A percentile compares a stretch with the other conserved stretches of the same genome.
Conservation (phyloP, 345 rosid species). For the Salix arbutifolia region DNA sequence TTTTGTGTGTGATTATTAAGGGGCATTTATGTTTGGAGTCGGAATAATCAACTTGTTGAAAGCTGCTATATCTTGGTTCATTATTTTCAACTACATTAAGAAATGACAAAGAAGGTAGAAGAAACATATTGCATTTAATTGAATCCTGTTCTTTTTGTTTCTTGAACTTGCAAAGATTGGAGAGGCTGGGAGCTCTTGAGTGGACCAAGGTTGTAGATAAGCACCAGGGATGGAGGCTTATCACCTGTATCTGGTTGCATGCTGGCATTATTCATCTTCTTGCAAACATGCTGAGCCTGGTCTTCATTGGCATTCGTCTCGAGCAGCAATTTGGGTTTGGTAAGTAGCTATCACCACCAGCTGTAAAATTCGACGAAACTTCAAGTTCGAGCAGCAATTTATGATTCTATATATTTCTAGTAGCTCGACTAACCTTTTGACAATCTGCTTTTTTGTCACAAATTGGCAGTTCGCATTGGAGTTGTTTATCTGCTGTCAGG, state of each 20-base stretch:
- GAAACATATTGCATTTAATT: background rate
- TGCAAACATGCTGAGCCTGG: slow-evolving; percentile 26
- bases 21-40: background rate
- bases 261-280: slow-evolving; percentile 30
- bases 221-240: slow-evolving; percentile 30
- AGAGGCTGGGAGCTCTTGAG: slow-evolving; percentile 23
- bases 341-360: slow-evolving; percentile 7
- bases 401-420: background rate
- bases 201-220: slow-evolving; percentile 12
- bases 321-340: slow-evolving; percentile 34
- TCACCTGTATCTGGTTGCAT: slow-evolving; percentile 29
- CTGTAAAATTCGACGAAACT: too few relatives aligned
- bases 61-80: background rate
- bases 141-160: background rate
- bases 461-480: slow-evolving; percentile 24
- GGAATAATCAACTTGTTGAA: background rate
- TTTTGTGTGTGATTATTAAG: background rate
- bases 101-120: background rate
- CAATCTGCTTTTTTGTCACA: background rate
- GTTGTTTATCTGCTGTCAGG: slow-evolving; percentile 22
- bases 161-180: slow-evolving; percentile 7
- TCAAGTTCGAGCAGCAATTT: too few relatives aligned
- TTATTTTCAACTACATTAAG: background rate
- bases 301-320: slow-evolving; percentile 25
- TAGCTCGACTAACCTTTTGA: background rate